Evolutionary conservation across 176 grass and related monocot genomes (phyloP).

Genomic region (Avena insularis): DNA sequence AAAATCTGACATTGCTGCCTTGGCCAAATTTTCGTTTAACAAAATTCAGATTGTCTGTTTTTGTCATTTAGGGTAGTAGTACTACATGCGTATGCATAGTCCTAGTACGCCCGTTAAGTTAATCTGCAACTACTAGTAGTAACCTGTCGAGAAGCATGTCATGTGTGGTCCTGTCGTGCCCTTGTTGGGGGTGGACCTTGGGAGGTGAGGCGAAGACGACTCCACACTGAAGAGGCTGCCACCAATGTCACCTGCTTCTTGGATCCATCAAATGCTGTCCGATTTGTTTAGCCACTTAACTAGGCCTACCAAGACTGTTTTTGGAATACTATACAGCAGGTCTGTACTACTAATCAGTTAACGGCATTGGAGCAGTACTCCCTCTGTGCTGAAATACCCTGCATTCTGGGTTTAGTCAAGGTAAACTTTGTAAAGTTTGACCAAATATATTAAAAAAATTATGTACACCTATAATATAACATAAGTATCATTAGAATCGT

Average conservation of each 20-base stretch:
- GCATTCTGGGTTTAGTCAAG: no score
- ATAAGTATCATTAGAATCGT: no score
- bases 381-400: no score
- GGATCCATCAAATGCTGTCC: conserved; percentile 23
- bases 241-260: conserved; percentile 16
- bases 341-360: background rate
- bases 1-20: no score
- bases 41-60: background rate
- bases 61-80: background rate
- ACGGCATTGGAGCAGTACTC: no score
- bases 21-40: no score
- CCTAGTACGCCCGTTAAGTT: no score
- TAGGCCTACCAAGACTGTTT: background rate
- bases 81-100: no score
- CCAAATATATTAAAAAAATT: no score
- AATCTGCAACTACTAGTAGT: background rate
- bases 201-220: conserved; percentile 39
- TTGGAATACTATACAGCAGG: background rate
- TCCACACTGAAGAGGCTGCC: conserved; percentile 10
- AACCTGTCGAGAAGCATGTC: background rate
- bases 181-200: background rate
- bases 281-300: background rate
- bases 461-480: no score
- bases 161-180: background rate
- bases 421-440: no score